These are phyloP conservation scores for Trametes cubensis DNA, from an alignment of 768 basidiomycete genomes.

Conservation along the genomic window DNA sequence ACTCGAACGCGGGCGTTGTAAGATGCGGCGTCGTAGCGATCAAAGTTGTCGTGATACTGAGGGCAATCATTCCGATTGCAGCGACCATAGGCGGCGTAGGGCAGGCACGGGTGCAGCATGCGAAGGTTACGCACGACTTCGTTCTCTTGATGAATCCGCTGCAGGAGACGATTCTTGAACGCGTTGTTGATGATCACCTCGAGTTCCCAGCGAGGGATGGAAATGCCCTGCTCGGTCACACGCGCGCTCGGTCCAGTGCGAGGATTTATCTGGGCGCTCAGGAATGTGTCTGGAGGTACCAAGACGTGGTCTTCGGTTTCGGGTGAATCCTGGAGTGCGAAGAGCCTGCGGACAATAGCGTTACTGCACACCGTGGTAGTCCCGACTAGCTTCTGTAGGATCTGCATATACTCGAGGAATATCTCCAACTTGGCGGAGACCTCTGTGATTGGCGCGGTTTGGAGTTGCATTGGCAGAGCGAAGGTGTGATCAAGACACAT, in stretches of 20 bases:
- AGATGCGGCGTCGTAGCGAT: constrained; percentile 34
- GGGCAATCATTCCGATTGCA: constrained; percentile 38
- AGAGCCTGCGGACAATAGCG: constrained; percentile 36
- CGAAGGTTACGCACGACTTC: constrained; percentile 33
- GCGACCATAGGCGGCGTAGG: constrained; percentile 1
- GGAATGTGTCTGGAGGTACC: constrained; percentile 33
- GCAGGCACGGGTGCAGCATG: constrained; percentile 46
- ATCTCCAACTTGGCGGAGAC: constrained; percentile 35
- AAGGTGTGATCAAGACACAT: constrained; percentile 50
- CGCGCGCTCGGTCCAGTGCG: not conserved
- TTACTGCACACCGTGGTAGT: not conserved
- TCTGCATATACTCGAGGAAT: constrained; percentile 38
- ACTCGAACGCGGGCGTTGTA: constrained; percentile 48
- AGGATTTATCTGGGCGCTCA: constrained; percentile 20
- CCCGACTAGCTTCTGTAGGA: not conserved
- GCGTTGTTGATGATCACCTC: constrained; percentile 28
- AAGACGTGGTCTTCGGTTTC: constrained; percentile 35
- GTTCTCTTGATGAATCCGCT: constrained; percentile 39
- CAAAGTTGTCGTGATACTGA: constrained; percentile 38
- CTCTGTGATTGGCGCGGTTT: constrained; percentile 28
- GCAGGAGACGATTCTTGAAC: constrained; percentile 34
- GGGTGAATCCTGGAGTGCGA: constrained; percentile 34
- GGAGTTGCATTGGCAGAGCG: constrained; percentile 31
- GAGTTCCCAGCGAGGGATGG: constrained; percentile 26
- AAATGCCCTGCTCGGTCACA: constrained; percentile 2